A percentile compares a stretch with the other conserved stretches of the same genome.
phyloP scores from a whole-genome alignment of 2,329 filamentous ascomycete species.

The Cladosporium sp. region DNA sequence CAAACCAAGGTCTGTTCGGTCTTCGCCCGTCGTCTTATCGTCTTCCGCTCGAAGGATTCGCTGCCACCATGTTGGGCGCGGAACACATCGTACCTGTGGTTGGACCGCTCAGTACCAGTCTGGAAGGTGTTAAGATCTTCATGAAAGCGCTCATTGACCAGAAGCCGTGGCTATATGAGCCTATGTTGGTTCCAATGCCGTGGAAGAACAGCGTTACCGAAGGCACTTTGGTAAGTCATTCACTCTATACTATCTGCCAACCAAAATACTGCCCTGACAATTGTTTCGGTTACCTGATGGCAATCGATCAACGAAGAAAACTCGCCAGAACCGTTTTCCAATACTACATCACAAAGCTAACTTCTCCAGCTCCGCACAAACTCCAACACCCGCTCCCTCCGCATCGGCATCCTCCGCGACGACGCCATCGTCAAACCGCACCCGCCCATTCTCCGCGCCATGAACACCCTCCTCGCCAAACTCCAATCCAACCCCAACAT shows the following conservation, averaged over 20 bases:
- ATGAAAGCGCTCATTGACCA: conserved; percentile 46
- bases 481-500: conserved; percentile 43
- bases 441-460: conserved; percentile 55
- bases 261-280: not conserved
- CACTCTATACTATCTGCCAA: not conserved
- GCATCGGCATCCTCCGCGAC: conserved; percentile 57
- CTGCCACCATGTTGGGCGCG: conserved; percentile 38
- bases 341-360: conserved; percentile 19
- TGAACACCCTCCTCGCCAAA: conserved; percentile 41
- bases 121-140: conserved; percentile 50
- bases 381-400: conserved; percentile 17
- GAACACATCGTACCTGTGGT: conserved; percentile 45
- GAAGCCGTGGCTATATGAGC: conserved; percentile 52
- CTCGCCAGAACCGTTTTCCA: conserved; percentile 11
- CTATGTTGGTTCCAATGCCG: conserved; percentile 53
- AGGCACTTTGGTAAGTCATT: conserved; percentile 15
- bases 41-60: conserved; percentile 30
- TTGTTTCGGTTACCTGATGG: too few species aligned
- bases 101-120: conserved; percentile 49
- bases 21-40: conserved; percentile 39
- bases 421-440: conserved; percentile 61
- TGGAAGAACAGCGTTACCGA: conserved; percentile 36
- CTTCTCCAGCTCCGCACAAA: conserved; percentile 28
- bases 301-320: too few species aligned
- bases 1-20: conserved; percentile 42